Percentiles rank a stretch among this genome's conserved stretches.
phyloP scores from a whole-genome alignment of 352 stramenopile genomes.

The Aphanomyces euteiches region DNA sequence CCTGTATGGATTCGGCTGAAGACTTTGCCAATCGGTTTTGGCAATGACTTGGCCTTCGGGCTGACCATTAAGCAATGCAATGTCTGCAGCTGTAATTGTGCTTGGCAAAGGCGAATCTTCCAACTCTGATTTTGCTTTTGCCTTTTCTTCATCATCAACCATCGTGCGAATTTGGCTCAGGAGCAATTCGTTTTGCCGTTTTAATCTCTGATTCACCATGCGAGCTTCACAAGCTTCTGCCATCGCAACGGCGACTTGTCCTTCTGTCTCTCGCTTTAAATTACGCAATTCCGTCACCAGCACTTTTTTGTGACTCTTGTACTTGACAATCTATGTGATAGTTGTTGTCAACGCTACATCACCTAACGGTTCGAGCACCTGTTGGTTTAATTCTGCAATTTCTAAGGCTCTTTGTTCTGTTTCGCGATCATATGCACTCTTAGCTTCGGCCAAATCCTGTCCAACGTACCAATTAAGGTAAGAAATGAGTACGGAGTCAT shows the following conservation, averaged over 20 bases:
- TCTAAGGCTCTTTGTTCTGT: slow-evolving; percentile 52
- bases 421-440: slow-evolving; percentile 69
- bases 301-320: slow-evolving; percentile 70
- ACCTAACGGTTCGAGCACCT: slow-evolving; percentile 33
- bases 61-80: slow-evolving; percentile 68
- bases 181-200: slow-evolving; percentile 79
- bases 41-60: not conserved
- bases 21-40: not conserved
- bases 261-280: slow-evolving; percentile 66
- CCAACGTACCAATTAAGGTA: not conserved
- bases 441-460: slow-evolving; percentile 60
- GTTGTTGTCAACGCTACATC: not conserved
- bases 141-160: slow-evolving; percentile 47
- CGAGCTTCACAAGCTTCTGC: slow-evolving; percentile 76
- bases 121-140: slow-evolving; percentile 31
- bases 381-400: slow-evolving; percentile 53
- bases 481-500: slow-evolving; percentile 18
- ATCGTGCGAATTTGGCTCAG: slow-evolving; percentile 74
- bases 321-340: slow-evolving; percentile 47
- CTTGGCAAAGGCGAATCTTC: slow-evolving; percentile 45
- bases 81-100: slow-evolving; percentile 62
- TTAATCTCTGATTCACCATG: slow-evolving; percentile 81
- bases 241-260: slow-evolving; percentile 76
- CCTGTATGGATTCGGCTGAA: slow-evolving; percentile 42
- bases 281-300: slow-evolving; percentile 75